A percentile compares a stretch with the other conserved stretches of the same genome.
Conservation (phyloP, 768 basidiomycete species). For the Myochromella boudieri region DNA sequence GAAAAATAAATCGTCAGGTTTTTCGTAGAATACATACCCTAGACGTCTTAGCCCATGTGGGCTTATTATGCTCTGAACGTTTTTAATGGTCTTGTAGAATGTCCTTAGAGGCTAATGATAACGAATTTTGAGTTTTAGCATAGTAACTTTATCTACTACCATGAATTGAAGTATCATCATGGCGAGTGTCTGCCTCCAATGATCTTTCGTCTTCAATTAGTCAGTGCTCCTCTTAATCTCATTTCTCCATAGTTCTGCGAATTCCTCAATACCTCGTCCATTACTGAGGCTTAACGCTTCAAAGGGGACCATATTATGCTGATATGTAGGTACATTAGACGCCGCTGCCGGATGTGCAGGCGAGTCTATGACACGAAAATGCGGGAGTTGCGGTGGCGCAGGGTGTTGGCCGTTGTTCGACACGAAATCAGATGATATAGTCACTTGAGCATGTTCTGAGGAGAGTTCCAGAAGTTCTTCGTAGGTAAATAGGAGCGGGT, state of each 20-base stretch:
- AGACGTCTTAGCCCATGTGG: constrained; percentile 7
- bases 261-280: constrained; percentile 71
- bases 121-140: too few relatives aligned
- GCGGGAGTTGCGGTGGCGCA: constrained; percentile 26
- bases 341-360: constrained; percentile 66
- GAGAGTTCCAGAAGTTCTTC: constrained; percentile 59
- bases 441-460: constrained; percentile 5
- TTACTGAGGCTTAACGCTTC: constrained; percentile 81
- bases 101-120: constrained; percentile 1
- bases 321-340: constrained; percentile 69
- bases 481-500: constrained; percentile 83
- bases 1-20: constrained; percentile 26
- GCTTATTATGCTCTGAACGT: background rate
- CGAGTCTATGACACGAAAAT: constrained; percentile 71
- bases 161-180: too few relatives aligned
- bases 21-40: constrained; percentile 14
- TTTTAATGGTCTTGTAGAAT: background rate
- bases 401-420: background rate
- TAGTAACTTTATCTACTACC: too few relatives aligned
- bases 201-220: too few relatives aligned
- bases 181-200: too few relatives aligned
- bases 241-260: constrained; percentile 65
- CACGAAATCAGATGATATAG: background rate
- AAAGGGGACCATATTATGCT: constrained; percentile 90
- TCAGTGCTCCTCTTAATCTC: constrained; percentile 41